phyloP scores from a whole-genome alignment of 805 yeast genomes.

The Sugiyamaella marilandica region DNA sequence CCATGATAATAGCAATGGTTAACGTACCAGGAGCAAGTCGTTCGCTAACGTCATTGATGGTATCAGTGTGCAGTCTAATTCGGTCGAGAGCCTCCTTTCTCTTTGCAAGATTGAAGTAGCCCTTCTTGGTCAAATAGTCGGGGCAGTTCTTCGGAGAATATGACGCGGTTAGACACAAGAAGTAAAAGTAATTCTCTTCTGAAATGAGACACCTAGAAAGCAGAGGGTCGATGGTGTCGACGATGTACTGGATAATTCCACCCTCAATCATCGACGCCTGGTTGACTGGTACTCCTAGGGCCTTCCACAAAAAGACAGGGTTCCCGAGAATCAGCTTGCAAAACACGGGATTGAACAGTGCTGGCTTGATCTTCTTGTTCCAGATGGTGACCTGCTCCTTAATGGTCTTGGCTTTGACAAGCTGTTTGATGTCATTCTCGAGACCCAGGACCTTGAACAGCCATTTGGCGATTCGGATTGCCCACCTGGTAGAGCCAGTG shows the following conservation, averaged over 20 bases:
- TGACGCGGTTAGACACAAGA: conserved; percentile 57
- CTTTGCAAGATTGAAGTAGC: conserved; percentile 47
- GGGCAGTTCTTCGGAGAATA: conserved; percentile 68
- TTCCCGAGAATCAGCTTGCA: conserved; percentile 69
- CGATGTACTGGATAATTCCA: conserved; percentile 63
- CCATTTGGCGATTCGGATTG: conserved; percentile 60
- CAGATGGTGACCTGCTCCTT: conserved; percentile 62
- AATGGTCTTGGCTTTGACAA: conserved; percentile 55
- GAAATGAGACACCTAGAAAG: conserved; percentile 59
- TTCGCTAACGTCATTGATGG: conserved; percentile 67
- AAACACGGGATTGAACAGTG: conserved; percentile 64
- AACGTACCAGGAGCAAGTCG: conserved; percentile 58
- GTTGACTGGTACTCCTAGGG: conserved; percentile 82
- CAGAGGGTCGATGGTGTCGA: conserved; percentile 76
- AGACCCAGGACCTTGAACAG: conserved; percentile 53
- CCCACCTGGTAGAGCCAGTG: conserved; percentile 87
- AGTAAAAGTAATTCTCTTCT: conserved; percentile 73
- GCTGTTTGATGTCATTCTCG: conserved; percentile 44
- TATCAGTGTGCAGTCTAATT: conserved; percentile 75
- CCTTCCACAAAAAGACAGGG: conserved; percentile 83
- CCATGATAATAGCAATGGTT: conserved; percentile 79
- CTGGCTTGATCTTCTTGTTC: conserved; percentile 59
- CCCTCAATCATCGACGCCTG: conserved; percentile 78
- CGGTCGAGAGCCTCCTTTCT: conserved; percentile 54
- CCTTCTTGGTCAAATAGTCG: conserved; percentile 59